Conservation (phyloP, 805 yeast genomes). For the Naumovozyma castellii region DNA sequence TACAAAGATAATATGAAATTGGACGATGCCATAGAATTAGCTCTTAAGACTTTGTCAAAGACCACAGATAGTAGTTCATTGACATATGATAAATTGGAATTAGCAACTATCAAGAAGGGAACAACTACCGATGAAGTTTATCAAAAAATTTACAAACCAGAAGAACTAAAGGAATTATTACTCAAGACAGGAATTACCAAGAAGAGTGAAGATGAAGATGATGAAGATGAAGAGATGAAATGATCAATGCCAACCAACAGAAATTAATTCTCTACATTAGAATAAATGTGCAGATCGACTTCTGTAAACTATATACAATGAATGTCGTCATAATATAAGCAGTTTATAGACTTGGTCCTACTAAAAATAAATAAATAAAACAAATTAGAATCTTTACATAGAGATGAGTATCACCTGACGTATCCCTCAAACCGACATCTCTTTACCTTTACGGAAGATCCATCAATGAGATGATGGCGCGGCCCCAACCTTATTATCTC, state of each 20-base stretch:
- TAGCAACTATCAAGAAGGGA: constrained; percentile 62
- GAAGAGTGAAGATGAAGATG: constrained; percentile 39
- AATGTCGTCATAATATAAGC: too few species aligned
- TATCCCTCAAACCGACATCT: too few species aligned
- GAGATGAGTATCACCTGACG: too few species aligned
- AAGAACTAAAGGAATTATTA: constrained; percentile 65
- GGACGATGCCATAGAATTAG: constrained; percentile 75
- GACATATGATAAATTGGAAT: constrained; percentile 84
- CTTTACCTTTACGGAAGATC: too few species aligned
- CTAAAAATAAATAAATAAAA: too few species aligned
- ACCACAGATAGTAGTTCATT: constrained; percentile 85
- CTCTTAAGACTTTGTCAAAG: constrained; percentile 83
- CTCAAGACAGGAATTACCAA: constrained; percentile 60
- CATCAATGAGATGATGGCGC: too few species aligned
- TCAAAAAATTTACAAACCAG: constrained; percentile 71
- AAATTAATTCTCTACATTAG: too few species aligned
- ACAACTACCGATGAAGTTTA: constrained; percentile 41
- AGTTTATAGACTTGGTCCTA: too few species aligned
- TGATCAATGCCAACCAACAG: background rate
- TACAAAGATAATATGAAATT: constrained; percentile 71
- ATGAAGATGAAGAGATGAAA: constrained; percentile 13
- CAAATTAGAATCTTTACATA: too few species aligned
- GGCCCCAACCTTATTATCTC: too few species aligned
- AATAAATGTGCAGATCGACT: too few species aligned
- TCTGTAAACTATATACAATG: too few species aligned